phyloP scores from a whole-genome alignment of 1,139 yeast genomes.

The Pichia sp. region DNA sequence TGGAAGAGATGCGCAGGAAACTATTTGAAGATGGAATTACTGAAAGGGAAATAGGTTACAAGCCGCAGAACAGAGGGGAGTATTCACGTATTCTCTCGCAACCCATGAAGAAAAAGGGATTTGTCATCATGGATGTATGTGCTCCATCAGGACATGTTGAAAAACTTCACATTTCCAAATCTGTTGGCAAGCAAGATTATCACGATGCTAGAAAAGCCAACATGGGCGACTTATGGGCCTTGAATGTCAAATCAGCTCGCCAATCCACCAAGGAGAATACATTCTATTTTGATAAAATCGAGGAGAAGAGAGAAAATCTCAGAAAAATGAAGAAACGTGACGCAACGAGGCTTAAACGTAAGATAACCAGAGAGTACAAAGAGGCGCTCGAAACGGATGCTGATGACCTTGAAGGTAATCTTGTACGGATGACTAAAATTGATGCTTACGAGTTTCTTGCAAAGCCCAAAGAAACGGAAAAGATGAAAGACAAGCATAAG shows the following conservation, averaged over 20 bases:
- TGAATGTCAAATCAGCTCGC: slow-evolving; percentile 61
- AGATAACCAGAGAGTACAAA: slow-evolving; percentile 20
- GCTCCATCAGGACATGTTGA: slow-evolving; percentile 74
- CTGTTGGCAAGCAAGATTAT: slow-evolving; percentile 66
- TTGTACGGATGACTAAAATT: slow-evolving; percentile 20
- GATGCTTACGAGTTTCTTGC: slow-evolving; percentile 22
- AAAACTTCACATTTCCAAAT: slow-evolving; percentile 81
- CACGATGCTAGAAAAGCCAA: slow-evolving; percentile 85
- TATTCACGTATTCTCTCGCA: slow-evolving; percentile 72
- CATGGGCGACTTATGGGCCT: slow-evolving; percentile 87
- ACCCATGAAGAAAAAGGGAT: slow-evolving; percentile 77
- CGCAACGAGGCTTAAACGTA: slow-evolving; percentile 19
- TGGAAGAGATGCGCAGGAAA: slow-evolving; percentile 26
- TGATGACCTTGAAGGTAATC: slow-evolving; percentile 15
- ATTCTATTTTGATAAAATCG: slow-evolving; percentile 24
- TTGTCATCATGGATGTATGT: slow-evolving; percentile 75
- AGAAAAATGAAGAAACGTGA: slow-evolving; percentile 20
- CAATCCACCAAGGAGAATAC: slow-evolving; percentile 28
- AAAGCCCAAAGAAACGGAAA: slow-evolving; percentile 20
- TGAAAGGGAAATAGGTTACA: slow-evolving; percentile 25
- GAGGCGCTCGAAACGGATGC: slow-evolving; percentile 16
- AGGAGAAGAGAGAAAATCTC: slow-evolving; percentile 23
- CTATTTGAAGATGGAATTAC: background rate
- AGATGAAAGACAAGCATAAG: slow-evolving; percentile 16
- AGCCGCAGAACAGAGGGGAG: slow-evolving; percentile 32